Evolutionary conservation across 208 protist genomes (phyloP).

Genomic region (Naegleria fowleri): DNA sequence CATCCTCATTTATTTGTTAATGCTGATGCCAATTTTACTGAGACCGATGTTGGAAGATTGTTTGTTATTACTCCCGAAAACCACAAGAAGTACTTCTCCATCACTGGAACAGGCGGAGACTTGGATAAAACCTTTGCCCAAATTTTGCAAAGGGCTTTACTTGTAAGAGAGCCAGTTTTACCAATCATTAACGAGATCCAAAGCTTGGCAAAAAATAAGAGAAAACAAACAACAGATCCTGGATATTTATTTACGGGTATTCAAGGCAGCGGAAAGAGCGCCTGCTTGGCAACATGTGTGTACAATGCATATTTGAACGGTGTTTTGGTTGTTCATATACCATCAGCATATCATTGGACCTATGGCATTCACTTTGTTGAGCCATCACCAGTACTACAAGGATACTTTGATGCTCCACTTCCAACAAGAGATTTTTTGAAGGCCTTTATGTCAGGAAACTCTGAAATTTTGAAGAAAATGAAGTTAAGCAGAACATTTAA

Average conservation of each 20-base stretch:
- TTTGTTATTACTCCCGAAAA: neutral
- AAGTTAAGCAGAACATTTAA: neutral
- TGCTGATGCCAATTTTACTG: neutral
- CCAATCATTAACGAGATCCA: neutral
- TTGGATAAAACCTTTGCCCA: neutral
- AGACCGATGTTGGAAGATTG: neutral
- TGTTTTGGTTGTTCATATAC: constrained; percentile 18
- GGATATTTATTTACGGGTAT: constrained; percentile 9
- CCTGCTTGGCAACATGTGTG: neutral
- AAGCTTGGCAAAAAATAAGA: neutral
- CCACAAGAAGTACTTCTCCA: neutral
- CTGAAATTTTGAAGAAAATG: neutral
- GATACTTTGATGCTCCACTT: constrained; percentile 5
- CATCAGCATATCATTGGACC: constrained; percentile 4
- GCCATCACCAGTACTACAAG: neutral
- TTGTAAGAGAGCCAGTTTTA: neutral
- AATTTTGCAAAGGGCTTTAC: neutral
- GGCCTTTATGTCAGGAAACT: neutral
- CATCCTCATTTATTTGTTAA: neutral
- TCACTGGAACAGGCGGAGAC: neutral
- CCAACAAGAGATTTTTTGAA: neutral
- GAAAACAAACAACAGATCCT: neutral
- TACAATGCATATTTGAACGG: neutral
- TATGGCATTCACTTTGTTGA: neutral
- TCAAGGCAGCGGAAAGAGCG: neutral